Percentiles rank a stretch among this genome's conserved stretches.
Conservation (phyloP, 805 yeast genomes). For the Candida methanosorbosa region DNA sequence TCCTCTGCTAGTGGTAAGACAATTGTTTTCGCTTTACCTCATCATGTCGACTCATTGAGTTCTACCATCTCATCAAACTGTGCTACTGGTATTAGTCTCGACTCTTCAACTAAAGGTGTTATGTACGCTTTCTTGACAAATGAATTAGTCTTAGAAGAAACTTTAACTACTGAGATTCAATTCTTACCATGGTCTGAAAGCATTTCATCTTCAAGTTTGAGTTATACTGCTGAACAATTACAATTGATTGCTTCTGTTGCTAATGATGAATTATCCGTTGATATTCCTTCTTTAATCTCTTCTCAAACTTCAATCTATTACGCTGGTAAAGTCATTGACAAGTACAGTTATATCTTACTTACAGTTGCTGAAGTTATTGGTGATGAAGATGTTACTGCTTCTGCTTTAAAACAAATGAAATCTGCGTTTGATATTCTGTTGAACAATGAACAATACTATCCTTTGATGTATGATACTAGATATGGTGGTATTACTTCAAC, state of each 20-base stretch:
- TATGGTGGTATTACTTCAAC: slow-evolving; percentile 50
- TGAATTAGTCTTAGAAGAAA: slow-evolving; percentile 28
- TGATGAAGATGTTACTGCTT: slow-evolving; percentile 35
- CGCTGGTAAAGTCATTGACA: slow-evolving; percentile 47
- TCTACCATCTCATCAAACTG: slow-evolving; percentile 24
- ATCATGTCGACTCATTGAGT: slow-evolving; percentile 30
- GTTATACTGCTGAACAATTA: slow-evolving; percentile 36
- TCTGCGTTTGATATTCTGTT: slow-evolving; percentile 34
- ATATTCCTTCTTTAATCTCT: slow-evolving; percentile 32
- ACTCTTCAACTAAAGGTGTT: slow-evolving; percentile 42
- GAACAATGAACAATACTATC: slow-evolving; percentile 34
- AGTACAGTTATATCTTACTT: slow-evolving; percentile 47
- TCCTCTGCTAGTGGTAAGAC: slow-evolving; percentile 36
- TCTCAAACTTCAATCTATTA: slow-evolving; percentile 35
- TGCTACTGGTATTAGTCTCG: slow-evolving; percentile 33
- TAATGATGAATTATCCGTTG: slow-evolving; percentile 32
- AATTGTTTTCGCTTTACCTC: slow-evolving; percentile 45
- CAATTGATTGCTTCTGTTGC: slow-evolving; percentile 35
- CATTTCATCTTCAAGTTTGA: slow-evolving; percentile 12
- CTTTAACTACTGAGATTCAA: slow-evolving; percentile 28
- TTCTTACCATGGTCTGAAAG: slow-evolving; percentile 18
- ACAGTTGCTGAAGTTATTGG: slow-evolving; percentile 38
- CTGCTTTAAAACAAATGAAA: slow-evolving; percentile 39
- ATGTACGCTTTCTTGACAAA: slow-evolving; percentile 38
- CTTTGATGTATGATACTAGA: slow-evolving; percentile 46